A percentile compares a stretch with the other conserved stretches of the same genome.
phyloP scores from a whole-genome alignment of 352 stramenopile species.

The Elongisporangium anandrum region DNA sequence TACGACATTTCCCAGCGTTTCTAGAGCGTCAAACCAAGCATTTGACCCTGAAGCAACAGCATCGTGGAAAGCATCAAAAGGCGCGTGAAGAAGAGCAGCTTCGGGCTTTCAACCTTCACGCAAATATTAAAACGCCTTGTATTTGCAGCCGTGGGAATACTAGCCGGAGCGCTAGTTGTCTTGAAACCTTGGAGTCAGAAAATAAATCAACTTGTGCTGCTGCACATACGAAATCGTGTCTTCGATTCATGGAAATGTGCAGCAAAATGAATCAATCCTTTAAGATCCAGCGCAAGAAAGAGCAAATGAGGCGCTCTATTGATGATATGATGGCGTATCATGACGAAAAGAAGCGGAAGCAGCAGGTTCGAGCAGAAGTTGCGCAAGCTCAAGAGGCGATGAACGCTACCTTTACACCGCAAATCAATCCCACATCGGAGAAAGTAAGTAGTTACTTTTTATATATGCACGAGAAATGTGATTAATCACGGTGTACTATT shows the following conservation, averaged over 20 bases:
- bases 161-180: constrained; percentile 8
- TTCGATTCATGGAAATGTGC: constrained; percentile 53
- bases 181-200: constrained; percentile 3
- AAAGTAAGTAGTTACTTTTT: constrained; percentile 17
- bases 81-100: constrained; percentile 16
- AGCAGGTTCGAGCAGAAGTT: constrained; percentile 24
- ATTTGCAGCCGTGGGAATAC: constrained; percentile 36
- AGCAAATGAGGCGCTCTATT: constrained; percentile 39
- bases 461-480: background rate
- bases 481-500: background rate
- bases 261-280: constrained; percentile 42
- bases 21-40: constrained; percentile 25
- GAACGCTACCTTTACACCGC: constrained; percentile 42
- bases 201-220: background rate
- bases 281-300: constrained; percentile 37
- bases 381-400: constrained; percentile 22
- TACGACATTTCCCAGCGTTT: constrained; percentile 31
- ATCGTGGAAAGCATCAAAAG: constrained; percentile 18
- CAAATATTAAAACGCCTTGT: constrained; percentile 31
- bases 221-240: constrained; percentile 32
- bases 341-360: constrained; percentile 33
- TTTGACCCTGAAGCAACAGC: constrained; percentile 22
- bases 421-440: constrained; percentile 40
- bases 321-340: constrained; percentile 53
- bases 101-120: constrained; percentile 23